Conservation (phyloP, 495 filamentous ascomycete species). For the Neurospora sublineolata region DNA sequence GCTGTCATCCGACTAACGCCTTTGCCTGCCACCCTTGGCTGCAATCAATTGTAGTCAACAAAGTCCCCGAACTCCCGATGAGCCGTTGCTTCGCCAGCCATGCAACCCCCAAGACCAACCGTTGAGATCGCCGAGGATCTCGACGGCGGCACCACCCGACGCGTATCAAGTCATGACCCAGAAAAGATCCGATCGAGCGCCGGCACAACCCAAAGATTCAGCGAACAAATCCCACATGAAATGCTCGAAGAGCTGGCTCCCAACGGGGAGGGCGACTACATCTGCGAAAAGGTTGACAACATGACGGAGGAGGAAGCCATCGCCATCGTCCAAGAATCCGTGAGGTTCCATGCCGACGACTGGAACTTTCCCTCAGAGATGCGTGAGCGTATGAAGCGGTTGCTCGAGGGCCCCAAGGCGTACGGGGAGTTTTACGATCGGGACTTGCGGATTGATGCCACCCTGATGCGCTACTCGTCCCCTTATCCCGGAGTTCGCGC, state of each 20-base stretch:
- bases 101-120: not conserved
- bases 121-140: constrained; percentile 6
- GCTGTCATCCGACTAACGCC: not conserved
- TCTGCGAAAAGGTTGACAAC: constrained; percentile 26
- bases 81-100: not conserved
- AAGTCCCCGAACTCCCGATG: not conserved
- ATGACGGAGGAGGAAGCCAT: constrained; percentile 27
- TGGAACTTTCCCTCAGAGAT: constrained; percentile 28
- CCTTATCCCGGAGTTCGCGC: constrained; percentile 38
- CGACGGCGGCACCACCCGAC: constrained; percentile 4
- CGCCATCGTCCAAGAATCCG: constrained; percentile 20
- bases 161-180: constrained; percentile 11
- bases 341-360: constrained; percentile 25
- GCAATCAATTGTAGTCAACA: not conserved
- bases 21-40: not conserved
- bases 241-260: constrained; percentile 27
- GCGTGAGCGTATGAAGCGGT: constrained; percentile 20
- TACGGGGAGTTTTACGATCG: constrained; percentile 29
- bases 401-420: constrained; percentile 19
- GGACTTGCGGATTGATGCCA: constrained; percentile 26
- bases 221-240: constrained; percentile 23
- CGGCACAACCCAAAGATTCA: constrained; percentile 4
- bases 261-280: constrained; percentile 27
- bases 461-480: constrained; percentile 28
- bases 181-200: constrained; percentile 17